Evolutionary conservation across 495 filamentous ascomycete genomes (phyloP).

Genomic region (Aspergillus nanangensis): DNA sequence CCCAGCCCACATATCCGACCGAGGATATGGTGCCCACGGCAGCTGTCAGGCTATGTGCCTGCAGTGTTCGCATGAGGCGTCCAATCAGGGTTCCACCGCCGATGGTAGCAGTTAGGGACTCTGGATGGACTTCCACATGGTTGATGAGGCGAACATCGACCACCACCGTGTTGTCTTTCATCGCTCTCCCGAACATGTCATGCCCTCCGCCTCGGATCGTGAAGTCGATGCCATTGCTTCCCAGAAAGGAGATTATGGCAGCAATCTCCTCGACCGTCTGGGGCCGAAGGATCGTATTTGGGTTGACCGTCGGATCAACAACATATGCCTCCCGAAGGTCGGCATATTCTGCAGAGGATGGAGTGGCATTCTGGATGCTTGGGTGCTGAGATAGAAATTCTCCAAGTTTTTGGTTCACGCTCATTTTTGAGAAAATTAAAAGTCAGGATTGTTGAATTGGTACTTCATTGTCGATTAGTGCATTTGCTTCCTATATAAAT

Average conservation of each 20-base stretch:
- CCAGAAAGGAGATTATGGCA: not conserved
- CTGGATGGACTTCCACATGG: conserved; percentile 18
- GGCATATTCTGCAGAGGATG: not conserved
- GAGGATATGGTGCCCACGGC: conserved; percentile 19
- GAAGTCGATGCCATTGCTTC: conserved; percentile 16
- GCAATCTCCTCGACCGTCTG: not conserved
- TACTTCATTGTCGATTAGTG: no score
- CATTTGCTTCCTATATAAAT: no score
- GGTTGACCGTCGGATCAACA: not conserved
- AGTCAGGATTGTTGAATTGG: no score
- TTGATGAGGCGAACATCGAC: conserved; percentile 36
- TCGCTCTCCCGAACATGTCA: conserved; percentile 22
- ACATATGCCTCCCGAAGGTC: not conserved
- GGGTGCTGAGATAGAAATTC: not conserved
- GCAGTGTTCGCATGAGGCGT: conserved; percentile 21
- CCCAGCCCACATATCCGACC: conserved; percentile 39
- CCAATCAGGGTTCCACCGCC: conserved; percentile 29
- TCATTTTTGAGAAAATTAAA: no score
- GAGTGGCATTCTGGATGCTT: not conserved
- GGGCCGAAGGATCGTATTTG: not conserved
- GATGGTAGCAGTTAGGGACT: conserved; percentile 21
- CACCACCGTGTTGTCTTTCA: conserved; percentile 19
- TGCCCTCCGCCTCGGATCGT: conserved; percentile 37
- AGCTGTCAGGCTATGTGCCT: conserved; percentile 23
- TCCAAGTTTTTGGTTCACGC: no score